Base-by-base conservation (phyloP, 495 filamentous ascomycete species). In the Aspergillus egyptiacus region DNA sequence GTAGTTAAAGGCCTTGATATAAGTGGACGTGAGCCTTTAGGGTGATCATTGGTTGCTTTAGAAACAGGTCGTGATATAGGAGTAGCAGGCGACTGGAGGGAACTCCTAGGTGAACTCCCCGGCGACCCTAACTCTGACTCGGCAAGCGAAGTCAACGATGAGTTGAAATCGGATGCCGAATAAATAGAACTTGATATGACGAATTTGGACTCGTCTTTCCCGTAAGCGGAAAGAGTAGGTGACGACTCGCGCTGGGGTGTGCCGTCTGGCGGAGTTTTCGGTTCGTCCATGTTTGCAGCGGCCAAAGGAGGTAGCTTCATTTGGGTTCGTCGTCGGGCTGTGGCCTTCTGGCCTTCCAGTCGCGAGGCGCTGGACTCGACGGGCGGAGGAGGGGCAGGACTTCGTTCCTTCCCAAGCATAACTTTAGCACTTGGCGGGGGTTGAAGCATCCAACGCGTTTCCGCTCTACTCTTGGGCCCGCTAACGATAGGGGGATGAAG, bases 361-460 rank as follows among this genome's bases (percentile, higher is more conserved):
- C 53, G 58, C 28, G 55, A 42, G 2, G 38, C 34, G 46, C 55
- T 52, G 31, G 59, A 39, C 11, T 45, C 15, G 41, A 45, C 60
- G 30, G 53, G 56, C n/a, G 50, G 51, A 33, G 57, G 51, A 24
- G 64, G 59, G 22, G 51, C 46, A 41, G 74, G 74, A 44, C 81
- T 73, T 23, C 66, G 66, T 47, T 77, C 77, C 61, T 90, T 91
- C 50, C 89, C 88, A 55, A 82, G 84, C 90, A 96, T 96, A 38
- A 96, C 69, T 57, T 80, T 85, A 14, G 89, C 87, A 40, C 77
- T 78, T 30, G 90, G 90, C 2, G 89, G 89, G 2, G 89, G 90
- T 63, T 91, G 86, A 25, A 95, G 70, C 88, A 96, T 93, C 90
- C 90, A 96, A 56, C 70, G 69, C n/a, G 81, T 82, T 44, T 84